Conservation (phyloP, 106 monocot genomes). For the Xerophyta viscosa region DNA sequence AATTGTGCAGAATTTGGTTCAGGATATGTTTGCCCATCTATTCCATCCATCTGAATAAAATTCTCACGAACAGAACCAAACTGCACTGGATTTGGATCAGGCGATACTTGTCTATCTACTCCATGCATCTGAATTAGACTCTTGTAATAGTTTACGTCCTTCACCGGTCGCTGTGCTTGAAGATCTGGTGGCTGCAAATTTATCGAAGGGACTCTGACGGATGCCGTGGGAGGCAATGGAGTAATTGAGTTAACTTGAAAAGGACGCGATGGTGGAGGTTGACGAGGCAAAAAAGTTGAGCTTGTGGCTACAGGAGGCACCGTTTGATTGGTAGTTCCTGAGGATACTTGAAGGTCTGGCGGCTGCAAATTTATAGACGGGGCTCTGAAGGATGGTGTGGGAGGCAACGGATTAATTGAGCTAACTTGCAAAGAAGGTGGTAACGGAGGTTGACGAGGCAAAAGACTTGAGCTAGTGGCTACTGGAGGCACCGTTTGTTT, state of each 20-base stretch:
- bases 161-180: too few relatives aligned
- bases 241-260: too few relatives aligned
- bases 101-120: conserved; percentile 32
- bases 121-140: conserved; percentile 76
- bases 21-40: conserved; percentile 4
- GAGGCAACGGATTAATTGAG: not conserved
- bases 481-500: conserved; percentile 10
- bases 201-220: too few relatives aligned
- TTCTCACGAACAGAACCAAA: conserved; percentile 5
- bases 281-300: too few relatives aligned
- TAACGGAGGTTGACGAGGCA: not conserved
- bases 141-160: conserved; percentile 53
- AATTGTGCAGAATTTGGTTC: too few relatives aligned
- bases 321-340: too few relatives aligned
- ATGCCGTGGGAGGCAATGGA: too few relatives aligned
- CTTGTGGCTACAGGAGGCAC: too few relatives aligned
- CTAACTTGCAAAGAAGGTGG: not conserved
- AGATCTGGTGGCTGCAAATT: not conserved
- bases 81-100: conserved; percentile 12
- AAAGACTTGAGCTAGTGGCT: not conserved
- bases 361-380: not conserved
- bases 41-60: too few relatives aligned
- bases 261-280: too few relatives aligned
- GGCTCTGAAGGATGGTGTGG: not conserved
- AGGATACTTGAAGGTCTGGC: too few relatives aligned